Evolutionary conservation across 139 green algal genomes (phyloP).

Genomic region (Haematococcus lacustris): DNA sequence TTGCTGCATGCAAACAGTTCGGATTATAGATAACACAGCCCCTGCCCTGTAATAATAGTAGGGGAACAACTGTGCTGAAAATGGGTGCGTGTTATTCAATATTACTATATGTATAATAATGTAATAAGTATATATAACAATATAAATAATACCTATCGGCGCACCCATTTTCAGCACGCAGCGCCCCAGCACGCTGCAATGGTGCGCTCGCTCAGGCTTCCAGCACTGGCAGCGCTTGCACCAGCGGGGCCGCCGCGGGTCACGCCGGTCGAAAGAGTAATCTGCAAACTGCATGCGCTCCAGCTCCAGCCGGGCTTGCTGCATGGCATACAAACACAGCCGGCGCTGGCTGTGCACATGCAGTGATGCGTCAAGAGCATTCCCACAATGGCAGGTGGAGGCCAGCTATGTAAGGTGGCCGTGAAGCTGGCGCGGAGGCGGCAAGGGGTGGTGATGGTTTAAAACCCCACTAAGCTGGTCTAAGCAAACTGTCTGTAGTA

Average conservation of each 20-base stretch:
- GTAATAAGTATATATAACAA: no score
- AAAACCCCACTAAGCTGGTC: neutral
- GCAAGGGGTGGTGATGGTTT: neutral
- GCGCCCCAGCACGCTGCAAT: constrained; percentile 77
- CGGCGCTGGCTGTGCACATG: no score
- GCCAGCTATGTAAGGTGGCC: neutral
- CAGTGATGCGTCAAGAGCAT: neutral
- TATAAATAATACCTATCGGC: neutral
- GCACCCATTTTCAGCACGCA: constrained; percentile 89
- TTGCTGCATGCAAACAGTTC: no score
- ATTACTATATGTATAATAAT: no score
- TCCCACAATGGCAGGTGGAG: neutral
- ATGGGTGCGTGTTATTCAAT: no score
- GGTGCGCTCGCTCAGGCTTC: constrained; percentile 87
- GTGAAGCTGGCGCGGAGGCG: neutral
- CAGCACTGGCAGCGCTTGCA: constrained; percentile 63
- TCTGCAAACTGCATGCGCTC: constrained; percentile 36
- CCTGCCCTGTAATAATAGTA: no score
- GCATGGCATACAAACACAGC: neutral
- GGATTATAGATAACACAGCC: no score
- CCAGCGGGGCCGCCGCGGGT: constrained; percentile 32
- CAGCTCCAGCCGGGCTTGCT: constrained; percentile 41
- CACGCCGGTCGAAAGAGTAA: constrained; percentile 28
- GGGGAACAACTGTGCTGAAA: no score
- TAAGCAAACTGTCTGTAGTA: no score